Base-by-base conservation (phyloP, 768 basidiomycete species). In the Clitopilus passeckerianus region DNA sequence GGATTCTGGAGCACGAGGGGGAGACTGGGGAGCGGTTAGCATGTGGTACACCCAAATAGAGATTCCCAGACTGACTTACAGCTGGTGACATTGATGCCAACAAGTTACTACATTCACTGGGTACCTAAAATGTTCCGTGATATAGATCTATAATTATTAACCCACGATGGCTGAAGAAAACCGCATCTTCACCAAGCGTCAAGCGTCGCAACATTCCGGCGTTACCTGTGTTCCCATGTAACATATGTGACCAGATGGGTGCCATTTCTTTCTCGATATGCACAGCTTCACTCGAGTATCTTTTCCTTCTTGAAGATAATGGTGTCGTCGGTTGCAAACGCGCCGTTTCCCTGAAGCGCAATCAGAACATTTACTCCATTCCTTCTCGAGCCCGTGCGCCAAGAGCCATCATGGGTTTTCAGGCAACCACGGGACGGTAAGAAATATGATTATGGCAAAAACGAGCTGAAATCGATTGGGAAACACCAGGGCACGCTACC, bases 91-190 rank as follows among this genome's bases (percentile, higher is more conserved):
- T 82, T 80, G 57, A 81, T 80, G 24, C 79, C 79, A 30, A 76
- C 77, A 6, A 80, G 70, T 60, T 81, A 79, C 60, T 81, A 79
- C 80, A 81, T 80, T 72, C 77, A 78, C 57, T 81, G 79, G 0
- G 78, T 79, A 16, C 78, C 80, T 78, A 54, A 22, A 50, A 18
- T 50, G 46, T 18, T 50, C 22, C 46, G 46, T 50, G 46, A 50
- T 57, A 14, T 30, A 16, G 14, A 4, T n/a, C 33, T 53, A 56
- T 60, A 8, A 7, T 6, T 9, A 20, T 59, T 12, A 18, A 20
- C 46, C 46, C 46, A 23, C 22, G 22, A 50, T 50, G 46, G 8
- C 20, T 7, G 23, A 53, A 23, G 16, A 22, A 9, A 27, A 59
- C 67, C 43, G 58, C 27, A 77, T 77, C 79, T 57, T 74, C 74